A percentile compares a stretch with the other conserved stretches of the same genome.
These are phyloP conservation scores for Linum usitatissimum DNA, from an alignment of 345 rosid genomes.

Conservation along the genomic window DNA sequence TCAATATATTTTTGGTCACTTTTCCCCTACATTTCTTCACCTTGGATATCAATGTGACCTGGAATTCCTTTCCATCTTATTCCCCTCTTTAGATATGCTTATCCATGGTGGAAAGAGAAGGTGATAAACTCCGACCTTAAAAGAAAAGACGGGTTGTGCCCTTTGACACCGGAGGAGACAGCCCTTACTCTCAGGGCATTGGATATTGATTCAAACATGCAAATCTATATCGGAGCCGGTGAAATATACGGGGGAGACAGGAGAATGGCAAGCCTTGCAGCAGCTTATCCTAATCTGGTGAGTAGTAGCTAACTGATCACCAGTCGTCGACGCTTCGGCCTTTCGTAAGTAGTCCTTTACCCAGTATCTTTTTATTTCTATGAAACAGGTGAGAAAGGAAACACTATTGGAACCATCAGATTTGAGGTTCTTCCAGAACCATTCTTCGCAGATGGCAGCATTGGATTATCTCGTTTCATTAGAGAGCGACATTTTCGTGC, in stretches of 20 bases:
- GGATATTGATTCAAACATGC: slow-evolving; percentile 60
- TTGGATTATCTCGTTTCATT: slow-evolving; percentile 86
- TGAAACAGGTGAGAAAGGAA: slow-evolving; percentile 74
- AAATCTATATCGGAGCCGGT: slow-evolving; percentile 75
- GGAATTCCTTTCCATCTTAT: background rate
- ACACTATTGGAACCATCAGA: slow-evolving; percentile 59
- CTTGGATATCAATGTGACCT: slow-evolving; percentile 5
- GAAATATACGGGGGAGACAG: slow-evolving; percentile 70
- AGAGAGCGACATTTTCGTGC: slow-evolving; percentile 91
- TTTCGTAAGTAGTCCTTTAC: background rate
- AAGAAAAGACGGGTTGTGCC: slow-evolving; percentile 81
- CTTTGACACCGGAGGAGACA: slow-evolving; percentile 84
- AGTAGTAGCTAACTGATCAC: slow-evolving; percentile 14
- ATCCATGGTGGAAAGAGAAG: slow-evolving; percentile 95
- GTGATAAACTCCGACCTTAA: slow-evolving; percentile 66
- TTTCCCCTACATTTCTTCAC: slow-evolving; percentile 1
- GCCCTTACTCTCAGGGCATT: slow-evolving; percentile 62
- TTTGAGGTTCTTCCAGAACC: slow-evolving; percentile 64
- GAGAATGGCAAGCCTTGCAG: slow-evolving; percentile 58
- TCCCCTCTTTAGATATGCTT: slow-evolving; percentile 53
- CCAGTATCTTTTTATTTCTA: background rate
- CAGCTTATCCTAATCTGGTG: slow-evolving; percentile 66
- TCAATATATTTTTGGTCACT: background rate
- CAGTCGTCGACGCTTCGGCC: background rate
- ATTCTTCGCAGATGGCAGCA: slow-evolving; percentile 89